Evolutionary conservation across 1,284 basidiomycete genomes (phyloP).

Genomic region (Gomphus bonarii): DNA sequence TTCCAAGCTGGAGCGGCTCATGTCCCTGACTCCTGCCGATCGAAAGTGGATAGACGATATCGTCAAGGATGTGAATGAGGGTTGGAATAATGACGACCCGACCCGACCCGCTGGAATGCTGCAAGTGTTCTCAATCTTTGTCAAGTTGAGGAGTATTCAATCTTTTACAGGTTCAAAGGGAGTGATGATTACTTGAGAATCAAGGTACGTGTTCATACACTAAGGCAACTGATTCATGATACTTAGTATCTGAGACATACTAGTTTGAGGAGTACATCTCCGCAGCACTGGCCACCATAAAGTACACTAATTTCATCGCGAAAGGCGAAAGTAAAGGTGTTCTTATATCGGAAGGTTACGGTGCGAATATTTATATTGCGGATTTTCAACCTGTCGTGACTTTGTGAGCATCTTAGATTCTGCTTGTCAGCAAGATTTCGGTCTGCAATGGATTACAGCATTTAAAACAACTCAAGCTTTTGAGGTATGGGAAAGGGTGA

Average conservation of each 20-base stretch:
- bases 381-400: background rate
- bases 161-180: constrained; percentile 61
- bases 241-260: background rate
- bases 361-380: constrained; percentile 21
- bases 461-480: constrained; percentile 80
- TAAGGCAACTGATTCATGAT: background rate
- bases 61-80: constrained; percentile 72
- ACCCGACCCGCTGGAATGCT: constrained; percentile 47
- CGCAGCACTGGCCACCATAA: constrained; percentile 71
- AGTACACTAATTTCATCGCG: constrained; percentile 73
- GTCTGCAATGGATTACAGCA: constrained; percentile 71
- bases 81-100: constrained; percentile 61
- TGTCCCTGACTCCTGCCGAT: constrained; percentile 83
- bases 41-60: constrained; percentile 91
- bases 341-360: constrained; percentile 51
- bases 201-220: constrained; percentile 46
- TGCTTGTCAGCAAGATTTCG: constrained; percentile 62
- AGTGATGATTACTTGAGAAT: constrained; percentile 86
- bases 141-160: background rate
- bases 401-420: constrained; percentile 26
- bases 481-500: constrained; percentile 79
- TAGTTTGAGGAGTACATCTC: constrained; percentile 82
- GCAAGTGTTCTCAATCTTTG: constrained; percentile 29
- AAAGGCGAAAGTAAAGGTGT: constrained; percentile 56
- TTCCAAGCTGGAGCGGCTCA: constrained; percentile 66